Conservation (phyloP, 83 land plant species). For the Picea abies region DNA sequence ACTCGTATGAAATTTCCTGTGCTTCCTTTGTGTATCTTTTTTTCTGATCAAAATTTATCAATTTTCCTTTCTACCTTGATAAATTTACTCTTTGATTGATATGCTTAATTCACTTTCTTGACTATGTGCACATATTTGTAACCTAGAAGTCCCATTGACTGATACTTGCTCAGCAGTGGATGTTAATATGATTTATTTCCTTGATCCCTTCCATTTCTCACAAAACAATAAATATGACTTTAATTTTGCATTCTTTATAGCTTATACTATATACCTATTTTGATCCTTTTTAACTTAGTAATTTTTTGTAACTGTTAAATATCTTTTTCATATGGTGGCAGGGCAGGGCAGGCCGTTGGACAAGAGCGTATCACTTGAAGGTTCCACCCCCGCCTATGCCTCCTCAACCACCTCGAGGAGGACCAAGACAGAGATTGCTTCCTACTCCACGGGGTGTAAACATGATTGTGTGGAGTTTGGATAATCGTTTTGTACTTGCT, state of each 20-base stretch:
- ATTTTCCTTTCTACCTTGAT: no score
- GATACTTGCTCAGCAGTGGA: not conserved
- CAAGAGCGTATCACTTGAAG: slow-evolving; percentile 86
- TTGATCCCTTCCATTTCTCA: not conserved
- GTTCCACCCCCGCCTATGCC: slow-evolving; percentile 99
- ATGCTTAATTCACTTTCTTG: no score
- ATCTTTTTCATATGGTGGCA: slow-evolving; percentile 22
- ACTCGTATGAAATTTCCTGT: not conserved
- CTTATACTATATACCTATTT: not conserved
- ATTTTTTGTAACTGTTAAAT: not conserved
- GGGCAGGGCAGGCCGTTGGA: slow-evolving; percentile 90
- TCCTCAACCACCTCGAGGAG: slow-evolving; percentile 89
- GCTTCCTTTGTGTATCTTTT: no score
- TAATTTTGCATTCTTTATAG: not conserved
- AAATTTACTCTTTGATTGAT: no score
- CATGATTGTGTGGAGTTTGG: slow-evolving; percentile 99
- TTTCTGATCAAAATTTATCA: no score
- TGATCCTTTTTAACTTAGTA: not conserved
- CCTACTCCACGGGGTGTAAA: slow-evolving; percentile 99
- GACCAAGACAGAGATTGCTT: slow-evolving; percentile 89
- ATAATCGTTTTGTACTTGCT: slow-evolving; percentile 99
- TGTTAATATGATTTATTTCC: not conserved
- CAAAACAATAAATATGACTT: not conserved
- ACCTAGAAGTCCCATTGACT: no score
- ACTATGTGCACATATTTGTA: no score